phyloP scores from a whole-genome alignment of 2,329 filamentous ascomycete species.

The Botrytis galanthina region DNA sequence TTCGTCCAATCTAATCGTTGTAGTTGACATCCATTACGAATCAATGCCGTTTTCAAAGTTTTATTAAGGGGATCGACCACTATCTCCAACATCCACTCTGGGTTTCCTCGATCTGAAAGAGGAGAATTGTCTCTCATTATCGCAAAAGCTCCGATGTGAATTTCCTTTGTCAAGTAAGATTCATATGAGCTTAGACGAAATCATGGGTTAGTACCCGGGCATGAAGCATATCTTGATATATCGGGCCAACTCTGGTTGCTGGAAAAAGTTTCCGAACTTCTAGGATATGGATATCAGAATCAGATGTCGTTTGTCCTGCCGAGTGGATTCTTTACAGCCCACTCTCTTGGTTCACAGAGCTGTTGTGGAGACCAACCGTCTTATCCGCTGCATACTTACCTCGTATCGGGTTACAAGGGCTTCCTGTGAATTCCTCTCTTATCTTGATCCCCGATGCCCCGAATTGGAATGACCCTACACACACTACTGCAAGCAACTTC shows the following conservation, averaged over 20 bases:
- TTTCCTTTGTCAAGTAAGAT: neutral
- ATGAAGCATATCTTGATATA: neutral
- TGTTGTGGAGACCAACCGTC: neutral
- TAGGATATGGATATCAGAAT: neutral
- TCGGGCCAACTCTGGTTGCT: neutral
- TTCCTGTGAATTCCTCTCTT: neutral
- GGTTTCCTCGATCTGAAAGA: neutral
- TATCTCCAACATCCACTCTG: slow-evolving; percentile 4
- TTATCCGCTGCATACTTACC: neutral
- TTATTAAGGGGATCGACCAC: neutral
- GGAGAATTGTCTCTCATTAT: neutral
- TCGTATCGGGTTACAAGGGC: neutral
- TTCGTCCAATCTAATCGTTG: neutral
- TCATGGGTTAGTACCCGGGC: neutral
- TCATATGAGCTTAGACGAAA: no score
- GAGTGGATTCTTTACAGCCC: neutral
- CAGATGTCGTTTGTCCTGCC: neutral
- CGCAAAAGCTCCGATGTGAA: neutral
- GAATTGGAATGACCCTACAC: neutral
- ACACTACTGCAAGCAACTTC: neutral
- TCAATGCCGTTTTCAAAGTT: neutral
- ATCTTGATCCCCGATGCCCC: neutral
- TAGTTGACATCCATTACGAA: neutral
- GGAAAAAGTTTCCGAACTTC: neutral
- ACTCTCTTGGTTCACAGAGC: neutral